phyloP scores from a whole-genome alignment of 345 rosid species.

The Carallia brachiata region DNA sequence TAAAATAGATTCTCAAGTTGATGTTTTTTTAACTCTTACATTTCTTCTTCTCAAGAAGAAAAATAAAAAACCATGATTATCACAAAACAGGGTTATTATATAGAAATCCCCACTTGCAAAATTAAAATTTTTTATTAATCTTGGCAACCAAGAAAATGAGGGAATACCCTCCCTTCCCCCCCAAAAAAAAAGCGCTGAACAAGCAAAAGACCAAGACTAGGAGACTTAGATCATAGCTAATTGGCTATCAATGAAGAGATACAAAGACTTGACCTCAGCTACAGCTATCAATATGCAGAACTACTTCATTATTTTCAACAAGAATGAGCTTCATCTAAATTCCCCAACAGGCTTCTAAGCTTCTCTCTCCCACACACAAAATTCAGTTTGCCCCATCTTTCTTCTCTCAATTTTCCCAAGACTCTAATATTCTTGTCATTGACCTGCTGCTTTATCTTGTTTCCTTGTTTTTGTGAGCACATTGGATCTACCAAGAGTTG shows the following conservation, averaged over 20 bases:
- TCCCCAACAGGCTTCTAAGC: conserved; percentile 39
- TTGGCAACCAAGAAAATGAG: conserved; percentile 20
- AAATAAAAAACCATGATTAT: no score
- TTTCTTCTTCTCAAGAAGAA: no score
- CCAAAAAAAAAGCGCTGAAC: background rate
- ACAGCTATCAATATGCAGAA: conserved; percentile 19
- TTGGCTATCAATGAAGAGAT: conserved; percentile 8
- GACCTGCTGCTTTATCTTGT: background rate
- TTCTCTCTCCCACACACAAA: background rate
- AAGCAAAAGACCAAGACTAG: background rate
- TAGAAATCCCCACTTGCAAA: no score
- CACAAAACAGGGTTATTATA: no score
- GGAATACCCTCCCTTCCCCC: background rate
- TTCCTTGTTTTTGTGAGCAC: background rate
- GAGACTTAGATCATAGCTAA: background rate
- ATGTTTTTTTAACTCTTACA: no score
- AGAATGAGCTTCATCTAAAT: conserved; percentile 28
- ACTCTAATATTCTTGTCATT: background rate
- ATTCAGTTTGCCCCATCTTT: conserved; percentile 1
- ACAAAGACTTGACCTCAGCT: conserved; percentile 11
- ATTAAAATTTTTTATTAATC: background rate
- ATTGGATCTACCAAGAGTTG: background rate
- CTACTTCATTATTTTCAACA: conserved; percentile 31
- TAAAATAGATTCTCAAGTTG: no score
- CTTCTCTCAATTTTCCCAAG: conserved; percentile 5